Base-by-base conservation (phyloP, 2,329 filamentous ascomycete genomes). In the Claviceps pusilla region DNA sequence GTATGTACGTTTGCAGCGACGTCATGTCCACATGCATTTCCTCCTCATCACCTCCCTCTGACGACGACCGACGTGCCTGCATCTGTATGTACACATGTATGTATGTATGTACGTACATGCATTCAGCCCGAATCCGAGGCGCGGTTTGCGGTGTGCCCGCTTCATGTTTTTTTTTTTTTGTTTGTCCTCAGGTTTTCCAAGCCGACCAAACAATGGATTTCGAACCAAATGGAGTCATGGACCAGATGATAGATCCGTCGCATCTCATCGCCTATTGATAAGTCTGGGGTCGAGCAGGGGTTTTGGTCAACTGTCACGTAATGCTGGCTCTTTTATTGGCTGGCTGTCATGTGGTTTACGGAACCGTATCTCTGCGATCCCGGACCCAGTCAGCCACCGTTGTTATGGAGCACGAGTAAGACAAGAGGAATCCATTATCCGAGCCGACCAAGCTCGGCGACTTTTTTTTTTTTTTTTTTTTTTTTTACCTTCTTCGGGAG, bases 291-390 rank as follows among this genome's bases (percentile, higher is more conserved):
- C 31, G 31, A 46, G 42, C 51, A 19, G 37, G 37, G 49, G 19
- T 49, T 45, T 9, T n/a, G 28, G 14, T 28, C 48, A 9, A 3
- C 7, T 35, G 39, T 50, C 55, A 54, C 48, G 55, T 58, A 59
- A 58, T 57, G 39, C 29, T 28, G 37, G 19, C 9, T 24, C 47
- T 16, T 52, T 31, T 47, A 59, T 58, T 59, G 58, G 57, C 43
- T 39, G 37, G 50, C 46, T 48, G 48, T 51, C 56, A 55, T 51
- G 48, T 54, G 49, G 52, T 49, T 49, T 49, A 52, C 29, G 54
- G 35, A 47, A 50, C 45, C 42, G 46, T 52, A 49, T 52, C 37
- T 43, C 28, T 49, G 52, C 37, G 47, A 51, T 47, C 19, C 28
- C 24, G 45, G 45, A 7, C 11, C 28, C 47, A 28, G 50, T 35